Base-by-base conservation (phyloP, 805 yeast species). In the Suhomyces sp. region DNA sequence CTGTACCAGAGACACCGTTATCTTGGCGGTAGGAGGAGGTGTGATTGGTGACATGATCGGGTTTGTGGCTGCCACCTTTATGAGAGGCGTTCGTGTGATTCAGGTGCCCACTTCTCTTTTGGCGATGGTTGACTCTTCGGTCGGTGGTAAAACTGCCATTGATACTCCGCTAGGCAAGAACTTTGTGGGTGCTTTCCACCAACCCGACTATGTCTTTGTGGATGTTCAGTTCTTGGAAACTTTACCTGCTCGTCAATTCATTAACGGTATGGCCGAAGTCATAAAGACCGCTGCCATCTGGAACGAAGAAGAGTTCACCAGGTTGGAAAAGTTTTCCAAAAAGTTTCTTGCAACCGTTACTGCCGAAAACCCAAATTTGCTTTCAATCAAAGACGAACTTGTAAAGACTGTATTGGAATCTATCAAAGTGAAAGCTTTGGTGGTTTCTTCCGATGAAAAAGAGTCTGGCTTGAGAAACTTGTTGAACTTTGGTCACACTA, bases 11-110 rank as follows among this genome's bases (percentile, higher is more conserved):
- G 99, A 94, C 67, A 91, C 98, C 2, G 89, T 94, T 22, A 84
- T 94, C 52, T 72, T 94, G 46, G 99, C 99, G 7, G 83, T 94
- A 53, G 99, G 99, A 55, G 99, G 99, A 59, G 99, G 99, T 61
- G 96, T 94, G 48, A 93, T 94, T 69, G 99, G 99, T 54, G 99
- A 94, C 66, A 93, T 94, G 99, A 89, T 93, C 58, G 99, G 99
- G 3, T 94, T 84, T 67, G 98, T 94, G 41, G 99, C 99, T n/a
- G 93, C 99, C 29, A 94, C 99, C 2, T 94, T 94, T 69, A 94
- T 94, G 99, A 82, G 99, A 67, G 99, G 99, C 52, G 96, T 94
- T 7, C 80, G 97, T 56, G 90, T 91, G 52, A 85, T 91, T 43
- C 99, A 94, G 69, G 79, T 94, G 25, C 99, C 99, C 51, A 94